phyloP scores from a whole-genome alignment of 2,329 filamentous ascomycete species.

The Colletotrichum gigasporum region DNA sequence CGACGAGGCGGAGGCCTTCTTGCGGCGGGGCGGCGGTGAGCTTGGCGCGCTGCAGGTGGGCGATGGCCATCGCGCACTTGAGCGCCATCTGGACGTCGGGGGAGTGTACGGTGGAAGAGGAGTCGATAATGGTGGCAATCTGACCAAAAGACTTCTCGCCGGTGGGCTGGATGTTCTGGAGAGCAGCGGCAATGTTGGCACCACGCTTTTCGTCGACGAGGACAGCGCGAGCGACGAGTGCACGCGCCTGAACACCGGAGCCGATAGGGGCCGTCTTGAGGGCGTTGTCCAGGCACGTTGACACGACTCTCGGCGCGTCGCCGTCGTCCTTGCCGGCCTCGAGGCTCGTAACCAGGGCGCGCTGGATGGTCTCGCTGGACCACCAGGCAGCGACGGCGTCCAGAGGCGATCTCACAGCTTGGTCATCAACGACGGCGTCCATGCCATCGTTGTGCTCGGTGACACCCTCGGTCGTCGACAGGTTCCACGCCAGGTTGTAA shows the following conservation, averaged over 20 bases:
- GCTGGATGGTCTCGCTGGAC: slow-evolving; percentile 77
- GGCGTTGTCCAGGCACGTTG: slow-evolving; percentile 71
- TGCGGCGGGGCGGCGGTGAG: slow-evolving; percentile 48
- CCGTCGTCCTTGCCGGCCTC: slow-evolving; percentile 59
- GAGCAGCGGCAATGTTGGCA: slow-evolving; percentile 64
- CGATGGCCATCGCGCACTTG: slow-evolving; percentile 68
- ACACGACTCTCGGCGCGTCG: slow-evolving; percentile 48
- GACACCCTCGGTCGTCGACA: slow-evolving; percentile 74
- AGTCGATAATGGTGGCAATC: slow-evolving; percentile 55
- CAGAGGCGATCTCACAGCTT: slow-evolving; percentile 84
- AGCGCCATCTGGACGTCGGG: slow-evolving; percentile 66
- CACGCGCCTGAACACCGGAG: slow-evolving; percentile 74
- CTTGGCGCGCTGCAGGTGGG: slow-evolving; percentile 61
- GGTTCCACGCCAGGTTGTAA: slow-evolving; percentile 90
- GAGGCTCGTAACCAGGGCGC: slow-evolving; percentile 72
- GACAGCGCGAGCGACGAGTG: slow-evolving; percentile 67
- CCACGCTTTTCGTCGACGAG: slow-evolving; percentile 64
- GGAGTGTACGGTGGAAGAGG: slow-evolving; percentile 53
- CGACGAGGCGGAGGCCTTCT: slow-evolving; percentile 57
- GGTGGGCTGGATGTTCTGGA: slow-evolving; percentile 60
- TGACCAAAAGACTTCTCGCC: slow-evolving; percentile 43
- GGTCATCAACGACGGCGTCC: slow-evolving; percentile 86
- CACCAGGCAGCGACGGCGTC: slow-evolving; percentile 94
- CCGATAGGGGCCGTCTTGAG: slow-evolving; percentile 79
- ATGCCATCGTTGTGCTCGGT: slow-evolving; percentile 74